Evolutionary conservation across 2,329 filamentous ascomycete species (phyloP).

Genomic region (Colletotrichum tanaceti): DNA sequence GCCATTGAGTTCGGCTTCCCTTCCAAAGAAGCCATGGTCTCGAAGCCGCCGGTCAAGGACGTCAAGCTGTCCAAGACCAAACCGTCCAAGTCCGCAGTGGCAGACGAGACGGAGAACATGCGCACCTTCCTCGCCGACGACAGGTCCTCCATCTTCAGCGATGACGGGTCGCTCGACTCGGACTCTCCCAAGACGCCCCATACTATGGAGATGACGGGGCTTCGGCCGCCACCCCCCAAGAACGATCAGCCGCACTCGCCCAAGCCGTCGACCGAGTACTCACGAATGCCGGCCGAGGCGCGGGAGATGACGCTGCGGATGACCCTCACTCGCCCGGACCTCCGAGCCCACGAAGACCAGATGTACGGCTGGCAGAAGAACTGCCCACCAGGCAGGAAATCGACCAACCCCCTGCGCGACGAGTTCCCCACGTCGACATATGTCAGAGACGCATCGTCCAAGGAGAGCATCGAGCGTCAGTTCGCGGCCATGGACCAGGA

Average conservation of each 20-base stretch:
- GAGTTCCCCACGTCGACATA: constrained; percentile 49
- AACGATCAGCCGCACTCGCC: constrained; percentile 42
- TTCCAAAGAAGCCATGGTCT: constrained; percentile 60
- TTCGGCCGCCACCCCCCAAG: constrained; percentile 46
- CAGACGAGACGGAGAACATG: constrained; percentile 61
- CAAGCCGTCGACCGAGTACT: constrained; percentile 57
- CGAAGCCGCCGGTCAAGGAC: constrained; percentile 50
- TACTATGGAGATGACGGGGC: constrained; percentile 55
- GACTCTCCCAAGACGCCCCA: constrained; percentile 71
- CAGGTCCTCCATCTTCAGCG: constrained; percentile 65
- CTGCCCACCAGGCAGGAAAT: constrained; percentile 43
- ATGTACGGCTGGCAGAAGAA: constrained; percentile 75
- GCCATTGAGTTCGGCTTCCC: constrained; percentile 95
- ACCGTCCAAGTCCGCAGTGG: constrained; percentile 26
- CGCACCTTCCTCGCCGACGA: constrained; percentile 71
- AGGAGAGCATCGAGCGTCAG: constrained; percentile 66
- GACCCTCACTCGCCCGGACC: constrained; percentile 91
- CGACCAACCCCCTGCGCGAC: constrained; percentile 46
- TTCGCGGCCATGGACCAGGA: constrained; percentile 66
- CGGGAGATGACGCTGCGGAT: constrained; percentile 96
- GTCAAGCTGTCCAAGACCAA: constrained; percentile 42
- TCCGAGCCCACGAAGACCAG: constrained; percentile 79
- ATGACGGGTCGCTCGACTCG: constrained; percentile 67
- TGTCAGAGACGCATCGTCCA: constrained; percentile 53
- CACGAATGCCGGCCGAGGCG: constrained; percentile 59